Percentiles rank a stretch among this genome's conserved stretches.
Evolutionary conservation across 148 eudicot genomes (phyloP).

Genomic region (Rhododendron griersonianum): DNA sequence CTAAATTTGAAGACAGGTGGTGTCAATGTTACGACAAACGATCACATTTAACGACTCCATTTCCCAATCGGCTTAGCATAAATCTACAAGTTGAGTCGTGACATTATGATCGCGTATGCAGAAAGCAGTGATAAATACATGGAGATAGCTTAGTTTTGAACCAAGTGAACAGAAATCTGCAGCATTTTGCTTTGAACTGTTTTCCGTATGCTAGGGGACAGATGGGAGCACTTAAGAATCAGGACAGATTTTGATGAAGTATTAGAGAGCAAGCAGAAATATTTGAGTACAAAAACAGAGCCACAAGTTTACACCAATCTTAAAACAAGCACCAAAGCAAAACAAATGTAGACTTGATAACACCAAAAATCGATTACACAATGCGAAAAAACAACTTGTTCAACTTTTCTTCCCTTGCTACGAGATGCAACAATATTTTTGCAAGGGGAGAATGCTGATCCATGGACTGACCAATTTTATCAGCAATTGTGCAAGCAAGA

Average conservation of each 20-base stretch:
- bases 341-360: background rate
- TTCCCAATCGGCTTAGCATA: background rate
- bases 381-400: background rate
- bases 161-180: background rate
- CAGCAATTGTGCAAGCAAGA: background rate
- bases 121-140: background rate
- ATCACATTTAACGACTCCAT: background rate
- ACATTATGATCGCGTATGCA: no score
- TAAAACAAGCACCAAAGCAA: background rate
- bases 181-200: background rate
- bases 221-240: background rate
- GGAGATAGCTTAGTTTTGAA: background rate
- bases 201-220: background rate
- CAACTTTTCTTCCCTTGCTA: background rate
- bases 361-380: background rate
- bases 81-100: background rate
- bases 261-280: background rate
- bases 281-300: background rate
- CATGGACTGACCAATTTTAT: background rate
- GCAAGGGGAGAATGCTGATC: background rate
- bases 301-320: background rate
- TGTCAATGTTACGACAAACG: background rate
- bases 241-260: background rate
- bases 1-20: background rate
- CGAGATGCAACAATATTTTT: background rate